These are phyloP conservation scores for Forsythia viridissima DNA, from an alignment of 257 asterid species.

Conservation along the genomic window DNA sequence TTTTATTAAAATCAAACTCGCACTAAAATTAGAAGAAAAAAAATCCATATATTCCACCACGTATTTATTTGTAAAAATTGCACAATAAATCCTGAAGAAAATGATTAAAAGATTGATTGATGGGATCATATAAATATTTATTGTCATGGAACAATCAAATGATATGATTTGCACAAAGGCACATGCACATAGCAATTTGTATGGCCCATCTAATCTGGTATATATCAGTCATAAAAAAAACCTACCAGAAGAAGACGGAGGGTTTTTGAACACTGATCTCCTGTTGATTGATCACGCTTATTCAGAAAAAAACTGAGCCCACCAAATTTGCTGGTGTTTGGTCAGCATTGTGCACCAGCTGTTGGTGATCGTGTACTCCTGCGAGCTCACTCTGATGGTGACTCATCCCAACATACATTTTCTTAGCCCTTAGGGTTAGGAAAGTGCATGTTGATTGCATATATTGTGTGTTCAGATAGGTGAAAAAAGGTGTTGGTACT, in stretches of 20 bases:
- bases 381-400: background rate
- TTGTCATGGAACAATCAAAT: background rate
- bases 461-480: background rate
- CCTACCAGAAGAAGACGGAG: background rate
- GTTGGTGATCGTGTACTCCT: background rate
- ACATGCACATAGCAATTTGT: background rate
- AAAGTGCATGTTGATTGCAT: background rate
- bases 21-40: no score
- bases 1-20: no score
- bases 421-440: background rate
- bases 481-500: background rate
- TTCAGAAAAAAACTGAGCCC: background rate
- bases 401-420: background rate
- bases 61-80: background rate
- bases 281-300: conserved; percentile 1
- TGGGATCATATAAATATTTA: background rate
- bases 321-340: background rate
- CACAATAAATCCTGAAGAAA: background rate
- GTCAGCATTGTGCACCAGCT: background rate
- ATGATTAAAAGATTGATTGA: background rate
- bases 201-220: background rate
- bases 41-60: background rate
- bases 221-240: background rate
- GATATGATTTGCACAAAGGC: background rate
- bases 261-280: background rate